Evolutionary conservation across 1,284 basidiomycete genomes (phyloP).

Genomic region (Malassezia vespertilionis): DNA sequence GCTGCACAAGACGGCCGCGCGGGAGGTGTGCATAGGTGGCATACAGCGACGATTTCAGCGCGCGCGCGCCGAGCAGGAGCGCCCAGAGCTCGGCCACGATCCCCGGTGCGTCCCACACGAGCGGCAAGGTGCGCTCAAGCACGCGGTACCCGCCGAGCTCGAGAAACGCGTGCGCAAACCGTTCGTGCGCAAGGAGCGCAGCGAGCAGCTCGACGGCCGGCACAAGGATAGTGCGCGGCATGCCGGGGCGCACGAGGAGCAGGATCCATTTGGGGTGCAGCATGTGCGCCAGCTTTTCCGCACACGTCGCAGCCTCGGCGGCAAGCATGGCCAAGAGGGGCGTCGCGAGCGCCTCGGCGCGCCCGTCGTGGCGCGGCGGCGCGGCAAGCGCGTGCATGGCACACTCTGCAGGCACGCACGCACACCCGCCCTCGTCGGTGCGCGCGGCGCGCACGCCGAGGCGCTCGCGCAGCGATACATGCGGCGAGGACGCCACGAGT

Average conservation of each 20-base stretch:
- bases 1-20: slow-evolving; percentile 7
- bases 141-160: slow-evolving; percentile 58
- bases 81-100: slow-evolving; percentile 56
- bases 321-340: slow-evolving; percentile 19
- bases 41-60: slow-evolving; percentile 53
- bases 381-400: neutral
- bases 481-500: neutral
- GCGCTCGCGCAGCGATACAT: neutral
- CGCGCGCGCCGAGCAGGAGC: slow-evolving; percentile 55
- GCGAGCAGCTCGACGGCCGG: slow-evolving; percentile 24
- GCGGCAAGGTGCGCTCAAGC: slow-evolving; percentile 62
- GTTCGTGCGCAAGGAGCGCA: slow-evolving; percentile 18
- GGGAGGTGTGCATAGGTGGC: slow-evolving; percentile 53
- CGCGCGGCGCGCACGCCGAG: neutral
- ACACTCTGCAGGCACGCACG: neutral
- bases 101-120: slow-evolving; percentile 57
- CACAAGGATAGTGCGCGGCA: slow-evolving; percentile 20
- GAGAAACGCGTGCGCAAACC: slow-evolving; percentile 38
- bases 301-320: neutral
- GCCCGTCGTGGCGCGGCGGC: neutral
- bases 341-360: neutral
- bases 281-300: slow-evolving; percentile 16
- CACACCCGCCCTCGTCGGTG: neutral
- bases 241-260: slow-evolving; percentile 33
- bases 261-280: slow-evolving; percentile 33